Percentiles rank a stretch among this genome's conserved stretches.
These are phyloP conservation scores for Hypoxylon lenormandii DNA, from an alignment of 495 filamentous ascomycete genomes.

Conservation along the genomic window DNA sequence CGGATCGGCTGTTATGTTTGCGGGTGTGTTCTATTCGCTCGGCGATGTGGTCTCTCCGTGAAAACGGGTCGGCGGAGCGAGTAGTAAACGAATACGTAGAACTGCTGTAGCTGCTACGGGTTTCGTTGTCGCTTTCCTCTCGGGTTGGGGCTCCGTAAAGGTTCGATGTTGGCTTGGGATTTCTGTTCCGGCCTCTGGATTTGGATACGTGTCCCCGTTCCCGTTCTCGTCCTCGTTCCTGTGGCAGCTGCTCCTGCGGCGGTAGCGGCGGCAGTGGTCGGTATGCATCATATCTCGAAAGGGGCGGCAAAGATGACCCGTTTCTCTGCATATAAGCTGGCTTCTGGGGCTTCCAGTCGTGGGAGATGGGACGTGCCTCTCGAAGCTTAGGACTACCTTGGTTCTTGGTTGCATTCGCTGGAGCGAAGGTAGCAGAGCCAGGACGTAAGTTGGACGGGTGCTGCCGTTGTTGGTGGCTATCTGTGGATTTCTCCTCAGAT, in stretches of 20 bases:
- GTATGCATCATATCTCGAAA: conserved; percentile 3
- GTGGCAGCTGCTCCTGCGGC: neutral
- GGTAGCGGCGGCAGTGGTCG: neutral
- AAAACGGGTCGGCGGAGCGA: neutral
- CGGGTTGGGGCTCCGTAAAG: neutral
- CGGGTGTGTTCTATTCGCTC: neutral
- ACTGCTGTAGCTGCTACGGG: neutral
- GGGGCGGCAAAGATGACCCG: neutral
- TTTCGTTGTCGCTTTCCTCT: neutral
- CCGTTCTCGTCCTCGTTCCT: neutral
- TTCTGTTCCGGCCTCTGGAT: too few relatives aligned
- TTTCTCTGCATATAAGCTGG: conserved; percentile 23
- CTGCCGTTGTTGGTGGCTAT: neutral
- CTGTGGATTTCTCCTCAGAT: neutral
- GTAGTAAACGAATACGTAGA: neutral
- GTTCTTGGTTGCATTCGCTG: neutral
- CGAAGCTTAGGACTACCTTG: neutral
- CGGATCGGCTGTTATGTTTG: neutral
- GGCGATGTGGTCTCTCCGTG: conserved; percentile 1
- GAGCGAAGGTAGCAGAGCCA: neutral
- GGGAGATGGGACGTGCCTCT: neutral
- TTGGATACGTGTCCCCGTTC: too few relatives aligned
- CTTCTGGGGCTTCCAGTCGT: conserved; percentile 14
- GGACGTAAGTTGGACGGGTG: conserved; percentile 8
- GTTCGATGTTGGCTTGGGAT: neutral